These are phyloP conservation scores for Isoetes taiwanensis DNA, from an alignment of 75 land plant genomes.

Conservation along the genomic window DNA sequence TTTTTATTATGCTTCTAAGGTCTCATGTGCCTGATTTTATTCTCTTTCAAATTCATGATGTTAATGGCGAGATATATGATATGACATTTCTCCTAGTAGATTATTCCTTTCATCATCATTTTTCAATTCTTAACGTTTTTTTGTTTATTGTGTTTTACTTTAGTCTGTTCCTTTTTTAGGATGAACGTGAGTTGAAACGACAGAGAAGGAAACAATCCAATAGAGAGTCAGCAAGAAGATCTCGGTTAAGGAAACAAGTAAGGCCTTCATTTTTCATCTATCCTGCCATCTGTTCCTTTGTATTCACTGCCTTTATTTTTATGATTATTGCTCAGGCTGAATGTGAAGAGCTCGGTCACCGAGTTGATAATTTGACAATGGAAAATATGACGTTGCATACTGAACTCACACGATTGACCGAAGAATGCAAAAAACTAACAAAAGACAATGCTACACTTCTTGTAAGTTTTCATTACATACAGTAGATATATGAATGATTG, in stretches of 20 bases:
- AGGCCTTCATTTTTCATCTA: background rate
- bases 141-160: no score
- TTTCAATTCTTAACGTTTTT: no score
- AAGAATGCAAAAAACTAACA: slow-evolving; percentile 11
- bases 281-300: background rate
- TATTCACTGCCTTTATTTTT: background rate
- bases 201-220: slow-evolving; percentile 73
- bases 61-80: no score
- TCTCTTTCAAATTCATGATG: no score
- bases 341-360: slow-evolving; percentile 28
- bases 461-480: slow-evolving; percentile 10
- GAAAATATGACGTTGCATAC: slow-evolving; percentile 22
- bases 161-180: slow-evolving; percentile 24
- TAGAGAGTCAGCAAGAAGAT: slow-evolving; percentile 72
- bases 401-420: slow-evolving; percentile 14
- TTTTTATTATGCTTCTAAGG: background rate
- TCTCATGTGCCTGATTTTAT: no score
- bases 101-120: no score
- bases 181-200: slow-evolving; percentile 75
- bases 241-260: slow-evolving; percentile 77
- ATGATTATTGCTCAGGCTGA: slow-evolving; percentile 22
- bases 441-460: slow-evolving; percentile 10
- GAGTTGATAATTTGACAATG: slow-evolving; percentile 20
- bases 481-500: no score
- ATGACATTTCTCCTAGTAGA: no score